phyloP scores from a whole-genome alignment of 371 early-diverging fungal genomes.

The Chytridium lagenaria region DNA sequence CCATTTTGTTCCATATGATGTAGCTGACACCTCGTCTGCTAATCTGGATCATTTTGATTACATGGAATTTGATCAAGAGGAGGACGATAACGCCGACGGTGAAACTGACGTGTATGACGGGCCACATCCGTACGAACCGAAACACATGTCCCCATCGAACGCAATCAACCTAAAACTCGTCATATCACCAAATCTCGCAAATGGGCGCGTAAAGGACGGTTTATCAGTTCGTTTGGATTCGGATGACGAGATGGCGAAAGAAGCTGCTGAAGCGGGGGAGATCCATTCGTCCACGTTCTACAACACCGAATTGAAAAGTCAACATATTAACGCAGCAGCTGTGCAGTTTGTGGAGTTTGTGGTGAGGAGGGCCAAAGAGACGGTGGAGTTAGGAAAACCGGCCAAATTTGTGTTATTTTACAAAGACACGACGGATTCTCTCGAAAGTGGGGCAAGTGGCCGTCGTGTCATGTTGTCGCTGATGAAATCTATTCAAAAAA shows the following conservation, averaged over 20 bases:
- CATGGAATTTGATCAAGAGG: constrained; percentile 28
- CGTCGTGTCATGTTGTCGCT: constrained; percentile 36
- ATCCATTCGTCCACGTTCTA: not conserved
- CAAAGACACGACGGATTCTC: constrained; percentile 47
- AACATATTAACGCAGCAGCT: not conserved
- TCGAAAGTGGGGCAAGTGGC: constrained; percentile 31
- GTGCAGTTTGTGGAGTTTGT: not conserved
- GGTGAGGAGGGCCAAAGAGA: not conserved
- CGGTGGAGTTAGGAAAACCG: not conserved
- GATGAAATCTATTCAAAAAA: constrained; percentile 30
- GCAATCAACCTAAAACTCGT: not conserved
- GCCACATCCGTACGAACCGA: no score
- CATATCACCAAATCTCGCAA: not conserved
- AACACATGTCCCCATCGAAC: not conserved
- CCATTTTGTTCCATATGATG: not conserved
- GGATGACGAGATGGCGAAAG: no score
- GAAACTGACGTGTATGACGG: no score
- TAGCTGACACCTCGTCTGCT: no score
- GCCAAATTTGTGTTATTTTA: constrained; percentile 34
- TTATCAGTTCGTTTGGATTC: not conserved
- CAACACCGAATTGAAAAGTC: not conserved
- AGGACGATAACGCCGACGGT: constrained; percentile 33
- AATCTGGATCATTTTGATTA: not conserved
- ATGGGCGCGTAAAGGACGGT: not conserved
- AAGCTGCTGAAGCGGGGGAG: not conserved